Evolutionary conservation across 306 rosid genomes (phyloP), one percentile per base, ranked within the genome.

Genomic region (Ormosia emarginata): DNA sequence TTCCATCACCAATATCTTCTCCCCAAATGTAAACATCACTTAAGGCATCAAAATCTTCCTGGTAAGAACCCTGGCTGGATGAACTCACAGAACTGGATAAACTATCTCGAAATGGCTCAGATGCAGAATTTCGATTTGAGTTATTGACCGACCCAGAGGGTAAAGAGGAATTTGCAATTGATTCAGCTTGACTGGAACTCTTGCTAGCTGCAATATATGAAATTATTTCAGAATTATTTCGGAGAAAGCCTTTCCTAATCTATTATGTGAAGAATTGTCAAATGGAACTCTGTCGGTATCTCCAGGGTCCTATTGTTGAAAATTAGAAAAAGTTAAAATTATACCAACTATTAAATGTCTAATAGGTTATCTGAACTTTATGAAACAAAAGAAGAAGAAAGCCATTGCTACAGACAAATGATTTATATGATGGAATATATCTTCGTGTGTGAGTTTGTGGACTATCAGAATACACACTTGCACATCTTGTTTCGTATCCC

Each of bases 21-120:
- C 98, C 98, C 97, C 98, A 95, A 57, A 95, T 83, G 71, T 86
- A 92, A 76, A 93, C 92, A 90, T 95, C 99, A 36, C 97, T 88
- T 47, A 86, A 67, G 79, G 93, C 87, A 84, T 93, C 99, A 82
- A 90, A 86, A 84, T 93, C 98, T 71, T 95, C 98, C 29, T 84
- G 92, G 75, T 62, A 88, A 71, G 99, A 95, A 71, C 97, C 90
- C 84, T 90, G 99, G 82, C 99, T 95, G 67, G 99, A 95, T 65
- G 97, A 95, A 88, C 98, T 95, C 52, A 95, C 91, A 11, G 92
- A 97, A 87, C 98, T 95, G 53, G 99, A 95, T 84, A 89, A 85
- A 86, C 99, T 95, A 77, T 90, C 91, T 78, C 98, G 97, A 84
- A 88, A 15, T 18, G 87, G 79, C 74, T 95, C 98, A 53, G 96